A percentile compares a stretch with the other conserved stretches of the same genome.
phyloP scores from a whole-genome alignment of 169 alveolate species.

The Eimeria praecox region DNA sequence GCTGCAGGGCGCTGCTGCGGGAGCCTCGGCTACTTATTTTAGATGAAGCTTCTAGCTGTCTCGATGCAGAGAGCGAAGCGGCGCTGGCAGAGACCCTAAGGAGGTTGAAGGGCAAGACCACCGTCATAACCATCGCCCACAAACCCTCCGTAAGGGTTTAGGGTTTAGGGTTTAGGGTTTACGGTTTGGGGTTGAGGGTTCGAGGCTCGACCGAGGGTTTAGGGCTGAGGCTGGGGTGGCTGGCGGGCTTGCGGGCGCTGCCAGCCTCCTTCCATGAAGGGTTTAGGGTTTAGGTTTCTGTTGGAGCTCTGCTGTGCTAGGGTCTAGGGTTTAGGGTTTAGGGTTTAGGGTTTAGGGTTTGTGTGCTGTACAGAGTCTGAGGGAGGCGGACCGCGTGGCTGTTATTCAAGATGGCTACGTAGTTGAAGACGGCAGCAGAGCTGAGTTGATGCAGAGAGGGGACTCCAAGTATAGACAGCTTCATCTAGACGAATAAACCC shows the following conservation, averaged over 20 bases:
- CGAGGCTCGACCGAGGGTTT: neutral
- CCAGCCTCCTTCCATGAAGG: neutral
- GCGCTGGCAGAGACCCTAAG: conserved; percentile 53
- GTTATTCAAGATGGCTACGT: conserved; percentile 8
- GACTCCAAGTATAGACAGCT: conserved; percentile 4
- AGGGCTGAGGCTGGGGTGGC: neutral
- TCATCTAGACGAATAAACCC: neutral
- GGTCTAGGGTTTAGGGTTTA: conserved; percentile 18
- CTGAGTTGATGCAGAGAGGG: neutral
- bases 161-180: conserved; percentile 34
- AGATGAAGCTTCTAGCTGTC: conserved; percentile 98
- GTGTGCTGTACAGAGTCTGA: conserved; percentile 30
- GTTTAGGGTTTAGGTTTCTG: too few species aligned
- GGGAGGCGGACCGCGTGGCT: conserved; percentile 32
- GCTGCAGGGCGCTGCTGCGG: conserved; percentile 83
- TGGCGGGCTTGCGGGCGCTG: neutral
- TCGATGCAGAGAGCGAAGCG: conserved; percentile 88
- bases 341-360: too few species aligned
- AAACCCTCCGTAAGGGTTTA: conserved; percentile 42
- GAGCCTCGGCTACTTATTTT: conserved; percentile 92
- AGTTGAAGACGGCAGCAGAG: neutral
- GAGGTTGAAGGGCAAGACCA: conserved; percentile 34
- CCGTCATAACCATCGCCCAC: conserved; percentile 58
- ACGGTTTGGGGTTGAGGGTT: neutral
- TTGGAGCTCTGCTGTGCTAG: neutral